Evolutionary conservation across 306 rosid genomes (phyloP), one percentile per base, ranked within the genome.

Genomic region (Sicyos edulis): DNA sequence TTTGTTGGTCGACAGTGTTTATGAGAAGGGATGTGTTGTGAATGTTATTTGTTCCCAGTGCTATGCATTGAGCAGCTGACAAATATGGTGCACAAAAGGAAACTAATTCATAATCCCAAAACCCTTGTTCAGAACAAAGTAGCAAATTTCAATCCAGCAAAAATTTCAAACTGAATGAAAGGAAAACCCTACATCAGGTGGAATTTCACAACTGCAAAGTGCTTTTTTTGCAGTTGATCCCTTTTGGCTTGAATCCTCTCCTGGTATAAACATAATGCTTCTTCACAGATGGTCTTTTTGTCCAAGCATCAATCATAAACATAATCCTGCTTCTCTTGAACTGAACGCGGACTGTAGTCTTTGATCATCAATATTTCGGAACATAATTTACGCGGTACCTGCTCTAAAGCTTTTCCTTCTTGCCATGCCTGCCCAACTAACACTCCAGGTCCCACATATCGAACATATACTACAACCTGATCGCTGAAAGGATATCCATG

Each of bases 391-490:
- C 32, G 89, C 9, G 98, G 98, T 21, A 88, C 86, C 74, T 89
- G 92, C 45, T 89, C 88, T 20, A 89, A 32, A n/a, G 82, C 80
- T 4, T 67, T 88, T 67, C 98, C 98, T 77, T 92, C 96, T 71
- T 92, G 96, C 98, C 98, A 92, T 69, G 92, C 96, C 80, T 92
- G 98, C 66, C 87, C 96, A 21, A 89, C 85, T 2, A 75, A 81
- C 72, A 92, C 88, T 51, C 96, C 92, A 1, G 96, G 95, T 55
- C 91, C 96, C 40, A 92, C 62, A 79, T 75, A 56, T 29, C 90
- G 92, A 67, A 88, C 78, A 44, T 92, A 92, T 50, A 89, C 78
- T 40, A 92, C 85, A 76, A 89, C 68, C 66, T 88, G 95, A 76
- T 89, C 89, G 76, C 84, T 82, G 86, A 92, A 85, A 65, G 98